Percentiles rank a stretch among this genome's conserved stretches.
These are phyloP conservation scores for Fusarium foetens DNA, from an alignment of 2,329 filamentous ascomycete genomes.

Conservation along the genomic window DNA sequence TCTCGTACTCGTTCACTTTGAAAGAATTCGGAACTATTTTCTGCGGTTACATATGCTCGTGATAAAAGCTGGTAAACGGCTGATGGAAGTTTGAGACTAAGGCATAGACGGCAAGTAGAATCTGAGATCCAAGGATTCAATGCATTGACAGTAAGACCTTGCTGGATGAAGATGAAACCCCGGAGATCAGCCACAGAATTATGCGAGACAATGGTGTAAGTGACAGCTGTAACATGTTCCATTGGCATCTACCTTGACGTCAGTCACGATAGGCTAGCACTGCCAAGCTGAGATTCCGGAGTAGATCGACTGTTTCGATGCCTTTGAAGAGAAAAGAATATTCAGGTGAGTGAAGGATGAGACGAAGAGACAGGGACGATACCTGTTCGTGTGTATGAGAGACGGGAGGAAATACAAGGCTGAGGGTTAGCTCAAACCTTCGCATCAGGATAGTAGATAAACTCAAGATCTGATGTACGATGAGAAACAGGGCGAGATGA, in stretches of 20 bases:
- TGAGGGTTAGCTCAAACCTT: conserved; percentile 4
- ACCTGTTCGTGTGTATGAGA: conserved; percentile 25
- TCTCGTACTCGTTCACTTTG: background rate
- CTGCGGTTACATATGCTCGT: background rate
- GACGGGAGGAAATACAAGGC: conserved; percentile 9
- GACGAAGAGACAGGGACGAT: conserved; percentile 34
- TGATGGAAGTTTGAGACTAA: conserved; percentile 4
- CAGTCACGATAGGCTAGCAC: conserved; percentile 3
- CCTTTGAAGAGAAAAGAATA: conserved; percentile 23
- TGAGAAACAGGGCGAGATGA: conserved; percentile 6
- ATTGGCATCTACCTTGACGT: conserved; percentile 4
- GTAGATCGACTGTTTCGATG: conserved; percentile 19
- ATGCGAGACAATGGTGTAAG: conserved; percentile 32
- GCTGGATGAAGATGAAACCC: conserved; percentile 40
- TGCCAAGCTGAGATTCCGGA: background rate
- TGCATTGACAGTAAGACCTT: conserved; percentile 25
- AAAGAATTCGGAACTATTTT: conserved; percentile 2
- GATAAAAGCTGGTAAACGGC: conserved; percentile 1
- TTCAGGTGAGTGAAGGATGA: conserved; percentile 20
- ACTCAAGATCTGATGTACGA: conserved; percentile 14
- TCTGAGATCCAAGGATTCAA: conserved; percentile 22
- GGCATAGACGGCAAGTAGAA: conserved; percentile 22
- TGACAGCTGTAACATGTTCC: conserved; percentile 18
- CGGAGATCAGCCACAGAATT: conserved; percentile 25
- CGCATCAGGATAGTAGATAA: conserved; percentile 8